phyloP scores from a whole-genome alignment of 2,329 filamentous ascomycete genomes.

The Trichothecium roseum region DNA sequence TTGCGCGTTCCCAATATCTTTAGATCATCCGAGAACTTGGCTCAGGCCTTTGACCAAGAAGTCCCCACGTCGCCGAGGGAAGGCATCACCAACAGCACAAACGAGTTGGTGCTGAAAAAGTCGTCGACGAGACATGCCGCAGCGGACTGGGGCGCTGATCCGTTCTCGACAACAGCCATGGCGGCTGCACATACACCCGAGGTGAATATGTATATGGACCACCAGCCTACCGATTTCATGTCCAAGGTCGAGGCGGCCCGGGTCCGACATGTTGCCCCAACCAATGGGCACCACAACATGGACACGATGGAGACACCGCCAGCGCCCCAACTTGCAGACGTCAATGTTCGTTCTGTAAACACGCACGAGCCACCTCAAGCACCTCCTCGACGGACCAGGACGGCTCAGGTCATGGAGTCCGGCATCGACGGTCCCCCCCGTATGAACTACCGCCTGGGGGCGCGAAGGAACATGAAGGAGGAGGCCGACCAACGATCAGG shows the following conservation, averaged over 20 bases:
- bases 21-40: slow-evolving; percentile 50
- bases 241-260: slow-evolving; percentile 43
- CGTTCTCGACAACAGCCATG: slow-evolving; percentile 24
- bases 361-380: slow-evolving; percentile 39
- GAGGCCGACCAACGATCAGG: slow-evolving; percentile 11
- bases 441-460: slow-evolving; percentile 46
- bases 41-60: slow-evolving; percentile 34
- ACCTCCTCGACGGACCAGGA: slow-evolving; percentile 41
- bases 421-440: slow-evolving; percentile 51
- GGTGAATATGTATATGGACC: slow-evolving; percentile 16
- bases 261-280: slow-evolving; percentile 30
- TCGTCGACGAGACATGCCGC: slow-evolving; percentile 24
- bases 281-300: slow-evolving; percentile 25
- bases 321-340: slow-evolving; percentile 1
- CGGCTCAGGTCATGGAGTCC: slow-evolving; percentile 39
- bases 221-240: slow-evolving; percentile 45
- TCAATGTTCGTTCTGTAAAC: slow-evolving; percentile 10
- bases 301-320: slow-evolving; percentile 56
- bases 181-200: neutral
- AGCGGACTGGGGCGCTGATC: slow-evolving; percentile 31
- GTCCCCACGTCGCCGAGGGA: slow-evolving; percentile 4
- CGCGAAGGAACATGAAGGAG: slow-evolving; percentile 29
- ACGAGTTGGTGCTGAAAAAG: slow-evolving; percentile 28
- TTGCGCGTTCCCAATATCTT: slow-evolving; percentile 82
- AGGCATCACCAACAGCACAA: slow-evolving; percentile 19